A percentile compares a stretch with the other conserved stretches of the same genome.
These are phyloP conservation scores for Xanthoconium stramineum DNA, from an alignment of 768 basidiomycete genomes.

Conservation along the genomic window DNA sequence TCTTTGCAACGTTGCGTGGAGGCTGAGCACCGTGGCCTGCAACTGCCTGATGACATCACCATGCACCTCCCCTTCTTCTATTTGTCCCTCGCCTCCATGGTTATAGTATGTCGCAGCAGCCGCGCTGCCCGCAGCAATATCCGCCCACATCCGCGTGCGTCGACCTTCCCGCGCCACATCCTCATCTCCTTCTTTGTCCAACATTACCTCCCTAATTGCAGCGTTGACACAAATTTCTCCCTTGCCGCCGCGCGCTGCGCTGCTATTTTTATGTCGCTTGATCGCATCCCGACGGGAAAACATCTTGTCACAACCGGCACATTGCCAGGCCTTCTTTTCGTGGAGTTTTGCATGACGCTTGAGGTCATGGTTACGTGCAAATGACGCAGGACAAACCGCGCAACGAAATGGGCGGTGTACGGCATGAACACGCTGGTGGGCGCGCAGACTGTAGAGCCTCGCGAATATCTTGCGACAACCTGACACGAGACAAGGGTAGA, in stretches of 20 bases:
- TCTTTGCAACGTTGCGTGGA: conserved; percentile 55
- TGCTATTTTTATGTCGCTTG: conserved; percentile 70
- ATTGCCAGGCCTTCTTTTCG: conserved; percentile 71
- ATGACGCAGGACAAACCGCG: conserved; percentile 64
- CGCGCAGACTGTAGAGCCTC: conserved; percentile 64
- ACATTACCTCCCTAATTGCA: conserved; percentile 60
- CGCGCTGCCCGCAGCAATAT: conserved; percentile 43
- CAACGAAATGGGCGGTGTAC: conserved; percentile 66
- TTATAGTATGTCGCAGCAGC: conserved; percentile 7
- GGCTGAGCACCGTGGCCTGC: conserved; percentile 49
- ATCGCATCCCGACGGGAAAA: conserved; percentile 80
- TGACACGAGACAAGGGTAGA: conserved; percentile 72
- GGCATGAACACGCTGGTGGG: conserved; percentile 67
- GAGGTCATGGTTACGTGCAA: conserved; percentile 75
- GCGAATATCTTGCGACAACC: conserved; percentile 69
- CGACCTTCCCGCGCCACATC: conserved; percentile 51
- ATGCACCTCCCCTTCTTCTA: conserved; percentile 65
- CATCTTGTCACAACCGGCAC: conserved; percentile 67
- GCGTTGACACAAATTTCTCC: conserved; percentile 53
- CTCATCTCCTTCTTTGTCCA: conserved; percentile 37
- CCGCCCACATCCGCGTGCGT: conserved; percentile 62
- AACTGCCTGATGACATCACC: conserved; percentile 44
- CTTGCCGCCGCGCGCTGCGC: conserved; percentile 47
- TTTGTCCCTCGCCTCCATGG: conserved; percentile 23
- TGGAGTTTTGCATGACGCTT: conserved; percentile 75